These are phyloP conservation scores for Porodaedalea pini DNA, from an alignment of 1,284 basidiomycete genomes.

Conservation along the genomic window DNA sequence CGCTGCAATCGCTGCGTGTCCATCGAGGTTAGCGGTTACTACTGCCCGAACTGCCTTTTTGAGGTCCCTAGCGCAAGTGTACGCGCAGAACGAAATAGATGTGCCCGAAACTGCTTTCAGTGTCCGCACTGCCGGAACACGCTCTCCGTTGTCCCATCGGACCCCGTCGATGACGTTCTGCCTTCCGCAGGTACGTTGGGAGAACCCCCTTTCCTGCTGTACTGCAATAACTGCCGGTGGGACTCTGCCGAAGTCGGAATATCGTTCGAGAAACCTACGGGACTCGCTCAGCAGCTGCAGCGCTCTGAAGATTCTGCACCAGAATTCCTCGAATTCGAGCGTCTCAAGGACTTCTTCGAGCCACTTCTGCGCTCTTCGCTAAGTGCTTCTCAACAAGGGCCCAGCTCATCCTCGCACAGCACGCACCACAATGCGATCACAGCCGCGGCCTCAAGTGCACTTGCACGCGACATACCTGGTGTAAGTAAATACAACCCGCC, in stretches of 20 bases:
- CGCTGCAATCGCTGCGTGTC: constrained; percentile 90
- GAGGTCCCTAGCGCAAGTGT: constrained; percentile 97
- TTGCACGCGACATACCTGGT: constrained; percentile 77
- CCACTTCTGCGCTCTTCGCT: constrained; percentile 75
- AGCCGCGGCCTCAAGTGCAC: constrained; percentile 79
- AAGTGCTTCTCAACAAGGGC: constrained; percentile 50
- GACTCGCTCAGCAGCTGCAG: constrained; percentile 86
- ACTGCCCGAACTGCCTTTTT: constrained; percentile 98
- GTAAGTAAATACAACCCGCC: constrained; percentile 64
- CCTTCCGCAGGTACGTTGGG: constrained; percentile 54
- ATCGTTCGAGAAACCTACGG: constrained; percentile 94
- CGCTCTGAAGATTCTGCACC: constrained; percentile 83
- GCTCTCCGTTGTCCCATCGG: constrained; percentile 82
- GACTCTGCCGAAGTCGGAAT: constrained; percentile 88
- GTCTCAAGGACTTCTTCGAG: constrained; percentile 92
- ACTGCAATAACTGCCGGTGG: constrained; percentile 93
- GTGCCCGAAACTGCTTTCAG: constrained; percentile 94
- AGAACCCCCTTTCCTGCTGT: constrained; percentile 86
- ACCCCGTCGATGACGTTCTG: constrained; percentile 65
- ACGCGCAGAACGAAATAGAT: constrained; percentile 95
- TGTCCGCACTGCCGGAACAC: constrained; percentile 92
- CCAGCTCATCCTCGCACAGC: constrained; percentile 44
- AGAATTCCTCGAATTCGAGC: constrained; percentile 85
- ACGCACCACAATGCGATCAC: constrained; percentile 74
- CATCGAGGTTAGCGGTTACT: constrained; percentile 93